Conservation (phyloP, 495 filamentous ascomycete genomes). For the Xylaria curta region DNA sequence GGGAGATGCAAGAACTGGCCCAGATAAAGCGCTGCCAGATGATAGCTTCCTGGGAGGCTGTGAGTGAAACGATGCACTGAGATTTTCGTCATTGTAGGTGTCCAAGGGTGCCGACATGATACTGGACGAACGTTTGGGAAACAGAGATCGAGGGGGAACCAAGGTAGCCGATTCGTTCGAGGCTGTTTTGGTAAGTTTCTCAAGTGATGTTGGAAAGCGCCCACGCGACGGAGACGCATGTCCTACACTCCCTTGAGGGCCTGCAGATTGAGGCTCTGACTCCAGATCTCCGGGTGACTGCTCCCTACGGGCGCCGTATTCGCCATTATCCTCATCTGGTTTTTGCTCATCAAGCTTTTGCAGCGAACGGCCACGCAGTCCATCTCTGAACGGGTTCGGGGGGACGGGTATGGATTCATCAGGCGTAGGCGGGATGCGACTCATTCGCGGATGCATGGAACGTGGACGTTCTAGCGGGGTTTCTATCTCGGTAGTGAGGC, state of each 20-base stretch:
- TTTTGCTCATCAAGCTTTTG: conserved; percentile 40
- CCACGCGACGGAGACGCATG: conserved; percentile 32
- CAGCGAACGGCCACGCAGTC: conserved; percentile 39
- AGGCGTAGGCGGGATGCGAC: conserved; percentile 63
- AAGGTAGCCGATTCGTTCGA: conserved; percentile 50
- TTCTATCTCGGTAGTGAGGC: conserved; percentile 63
- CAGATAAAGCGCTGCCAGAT: conserved; percentile 59
- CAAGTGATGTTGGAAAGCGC: conserved; percentile 43
- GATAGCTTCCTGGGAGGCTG: conserved; percentile 64
- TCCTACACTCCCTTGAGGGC: conserved; percentile 26
- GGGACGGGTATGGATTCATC: conserved; percentile 56
- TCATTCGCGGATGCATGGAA: conserved; percentile 77
- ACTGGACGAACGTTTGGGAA: conserved; percentile 55
- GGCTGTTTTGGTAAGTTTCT: conserved; percentile 44
- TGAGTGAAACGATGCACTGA: conserved; percentile 52
- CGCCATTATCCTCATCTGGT: conserved; percentile 38
- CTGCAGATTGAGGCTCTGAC: conserved; percentile 19
- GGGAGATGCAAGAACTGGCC: conserved; percentile 59
- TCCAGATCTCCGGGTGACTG: conserved; percentile 47
- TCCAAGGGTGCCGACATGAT: conserved; percentile 53
- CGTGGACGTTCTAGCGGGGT: conserved; percentile 62
- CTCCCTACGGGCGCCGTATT: conserved; percentile 51
- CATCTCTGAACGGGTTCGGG: conserved; percentile 42
- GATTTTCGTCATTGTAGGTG: conserved; percentile 46
- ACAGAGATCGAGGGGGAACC: conserved; percentile 52